phyloP scores from a whole-genome alignment of 495 filamentous ascomycete genomes.

The Gamarada debralockiae region DNA sequence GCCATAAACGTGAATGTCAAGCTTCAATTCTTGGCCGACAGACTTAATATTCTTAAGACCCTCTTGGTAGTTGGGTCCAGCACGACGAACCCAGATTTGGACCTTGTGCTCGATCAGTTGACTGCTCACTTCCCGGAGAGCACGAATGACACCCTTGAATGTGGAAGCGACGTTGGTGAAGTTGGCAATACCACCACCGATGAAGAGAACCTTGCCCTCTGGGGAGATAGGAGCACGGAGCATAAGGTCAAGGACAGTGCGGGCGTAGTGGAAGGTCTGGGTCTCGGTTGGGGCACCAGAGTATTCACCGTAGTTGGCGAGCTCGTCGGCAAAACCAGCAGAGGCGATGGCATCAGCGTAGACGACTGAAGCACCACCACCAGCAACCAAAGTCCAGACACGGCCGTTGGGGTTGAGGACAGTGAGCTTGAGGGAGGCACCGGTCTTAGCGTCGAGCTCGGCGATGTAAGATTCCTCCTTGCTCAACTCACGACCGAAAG shows the following conservation, averaged over 20 bases:
- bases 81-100: slow-evolving; percentile 98
- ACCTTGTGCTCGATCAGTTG: slow-evolving; percentile 93
- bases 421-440: slow-evolving; percentile 96
- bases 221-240: slow-evolving; percentile 80
- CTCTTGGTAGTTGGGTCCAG: slow-evolving; percentile 99
- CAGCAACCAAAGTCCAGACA: slow-evolving; percentile 97
- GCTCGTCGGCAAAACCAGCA: slow-evolving; percentile 88
- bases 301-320: slow-evolving; percentile 99
- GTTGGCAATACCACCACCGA: slow-evolving; percentile 99
- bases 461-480: slow-evolving; percentile 99
- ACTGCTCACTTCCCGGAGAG: slow-evolving; percentile 85
- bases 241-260: slow-evolving; percentile 96
- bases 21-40: slow-evolving; percentile 85
- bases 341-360: slow-evolving; percentile 99
- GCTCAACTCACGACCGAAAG: slow-evolving; percentile 95
- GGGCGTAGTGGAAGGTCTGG: slow-evolving; percentile 97
- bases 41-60: slow-evolving; percentile 99
- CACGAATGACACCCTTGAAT: slow-evolving; percentile 99
- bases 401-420: slow-evolving; percentile 88
- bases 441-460: slow-evolving; percentile 97
- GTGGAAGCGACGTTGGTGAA: slow-evolving; percentile 97
- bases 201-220: slow-evolving; percentile 97
- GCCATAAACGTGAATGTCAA: slow-evolving; percentile 95
- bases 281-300: slow-evolving; percentile 97
- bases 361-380: slow-evolving; percentile 98